These are phyloP conservation scores for Termitomyces sp. DNA, from an alignment of 768 basidiomycete species.

Conservation along the genomic window DNA sequence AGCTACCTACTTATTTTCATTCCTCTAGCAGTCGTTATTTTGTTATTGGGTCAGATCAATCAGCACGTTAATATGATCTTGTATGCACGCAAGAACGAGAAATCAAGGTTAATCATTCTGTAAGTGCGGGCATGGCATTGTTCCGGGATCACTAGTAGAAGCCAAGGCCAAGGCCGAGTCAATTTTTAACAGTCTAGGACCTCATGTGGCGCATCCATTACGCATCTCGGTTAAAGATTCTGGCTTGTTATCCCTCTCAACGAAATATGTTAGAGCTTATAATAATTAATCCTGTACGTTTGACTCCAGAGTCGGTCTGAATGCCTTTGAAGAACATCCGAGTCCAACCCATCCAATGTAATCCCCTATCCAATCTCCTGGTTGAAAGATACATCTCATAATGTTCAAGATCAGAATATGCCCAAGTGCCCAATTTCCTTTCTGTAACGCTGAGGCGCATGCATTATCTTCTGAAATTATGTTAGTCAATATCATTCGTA, in stretches of 20 bases:
- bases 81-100: constrained; percentile 65
- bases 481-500: too few relatives aligned
- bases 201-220: neutral
- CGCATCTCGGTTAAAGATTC: neutral
- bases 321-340: neutral
- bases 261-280: neutral
- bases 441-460: neutral
- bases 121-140: constrained; percentile 45
- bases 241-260: too few relatives aligned
- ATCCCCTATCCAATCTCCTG: neutral
- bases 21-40: too few relatives aligned
- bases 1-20: too few relatives aligned
- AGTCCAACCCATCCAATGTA: neutral
- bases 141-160: constrained; percentile 46
- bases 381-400: too few relatives aligned
- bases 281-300: neutral
- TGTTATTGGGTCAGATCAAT: constrained; percentile 55
- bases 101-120: constrained; percentile 71
- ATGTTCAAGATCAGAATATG: too few relatives aligned
- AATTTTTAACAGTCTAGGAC: neutral
- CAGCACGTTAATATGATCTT: constrained; percentile 57
- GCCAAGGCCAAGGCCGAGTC: neutral
- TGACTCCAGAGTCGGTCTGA: neutral
- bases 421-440: too few relatives aligned
- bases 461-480: neutral